phyloP scores from a whole-genome alignment of 2,329 filamentous ascomycete genomes.

The Colletotrichum karsti region DNA sequence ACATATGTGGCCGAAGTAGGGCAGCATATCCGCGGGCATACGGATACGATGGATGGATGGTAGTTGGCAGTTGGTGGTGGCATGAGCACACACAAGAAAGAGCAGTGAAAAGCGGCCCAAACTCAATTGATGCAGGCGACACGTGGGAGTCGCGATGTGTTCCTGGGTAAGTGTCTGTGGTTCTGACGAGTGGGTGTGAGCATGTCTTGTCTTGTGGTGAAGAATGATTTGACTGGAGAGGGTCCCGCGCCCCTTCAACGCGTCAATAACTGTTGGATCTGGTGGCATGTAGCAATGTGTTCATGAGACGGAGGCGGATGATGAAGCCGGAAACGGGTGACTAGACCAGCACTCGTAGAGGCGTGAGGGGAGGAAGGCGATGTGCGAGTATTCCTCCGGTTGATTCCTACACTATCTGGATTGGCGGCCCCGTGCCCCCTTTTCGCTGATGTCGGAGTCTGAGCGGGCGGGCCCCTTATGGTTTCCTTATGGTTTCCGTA shows the following conservation, averaged over 20 bases:
- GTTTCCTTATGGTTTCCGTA: neutral
- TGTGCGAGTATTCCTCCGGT: neutral
- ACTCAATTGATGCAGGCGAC: constrained; percentile 8
- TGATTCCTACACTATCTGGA: neutral
- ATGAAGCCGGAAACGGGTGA: neutral
- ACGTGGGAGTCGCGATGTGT: constrained; percentile 19
- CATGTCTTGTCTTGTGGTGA: neutral
- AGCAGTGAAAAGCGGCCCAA: neutral
- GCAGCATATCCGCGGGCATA: neutral
- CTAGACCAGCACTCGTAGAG: neutral
- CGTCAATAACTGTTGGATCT: neutral
- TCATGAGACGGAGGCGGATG: constrained; percentile 5
- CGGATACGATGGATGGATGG: too few species aligned
- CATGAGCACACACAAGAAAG: too few species aligned
- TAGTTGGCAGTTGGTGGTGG: too few species aligned
- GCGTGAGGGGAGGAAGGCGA: neutral
- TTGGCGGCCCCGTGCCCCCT: neutral
- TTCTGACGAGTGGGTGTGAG: neutral
- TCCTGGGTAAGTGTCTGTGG: neutral
- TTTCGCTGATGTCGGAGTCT: neutral
- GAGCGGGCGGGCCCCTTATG: neutral
- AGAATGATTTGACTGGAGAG: neutral
- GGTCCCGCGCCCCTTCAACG: constrained; percentile 1
- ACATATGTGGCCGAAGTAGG: neutral
- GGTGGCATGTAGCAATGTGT: neutral